Evolutionary conservation across 495 filamentous ascomycete genomes (phyloP).

Genomic region (Xylaria grammica): DNA sequence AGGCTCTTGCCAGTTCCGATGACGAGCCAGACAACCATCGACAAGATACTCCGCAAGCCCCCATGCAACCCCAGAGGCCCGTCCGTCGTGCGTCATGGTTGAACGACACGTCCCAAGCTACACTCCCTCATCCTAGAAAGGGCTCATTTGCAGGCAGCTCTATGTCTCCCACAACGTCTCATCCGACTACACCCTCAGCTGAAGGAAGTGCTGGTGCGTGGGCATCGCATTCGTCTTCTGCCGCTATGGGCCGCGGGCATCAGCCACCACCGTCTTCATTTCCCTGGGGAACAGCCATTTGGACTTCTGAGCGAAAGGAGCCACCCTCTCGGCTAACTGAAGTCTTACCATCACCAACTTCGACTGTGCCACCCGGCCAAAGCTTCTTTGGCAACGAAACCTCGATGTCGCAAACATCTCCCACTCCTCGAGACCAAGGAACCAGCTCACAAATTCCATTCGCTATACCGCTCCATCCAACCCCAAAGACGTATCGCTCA

Average conservation of each 20-base stretch:
- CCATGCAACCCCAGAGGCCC: conserved; percentile 54
- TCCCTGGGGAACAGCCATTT: conserved; percentile 77
- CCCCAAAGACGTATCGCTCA: conserved; percentile 89
- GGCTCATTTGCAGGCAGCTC: conserved; percentile 68
- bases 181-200: conserved; percentile 72
- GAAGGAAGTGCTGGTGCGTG: conserved; percentile 63
- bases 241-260: conserved; percentile 63
- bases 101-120: conserved; percentile 60
- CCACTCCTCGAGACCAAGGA: conserved; percentile 47
- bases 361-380: conserved; percentile 57
- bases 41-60: conserved; percentile 50
- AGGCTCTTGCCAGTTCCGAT: conserved; percentile 90
- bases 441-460: conserved; percentile 77
- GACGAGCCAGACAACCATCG: conserved; percentile 73
- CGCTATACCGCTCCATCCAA: conserved; percentile 87
- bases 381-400: conserved; percentile 52
- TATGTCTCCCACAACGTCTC: conserved; percentile 76
- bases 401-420: conserved; percentile 47
- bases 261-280: conserved; percentile 61
- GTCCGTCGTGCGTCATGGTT: conserved; percentile 65
- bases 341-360: conserved; percentile 77
- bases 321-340: conserved; percentile 75
- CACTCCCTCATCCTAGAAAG: conserved; percentile 52
- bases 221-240: conserved; percentile 57
- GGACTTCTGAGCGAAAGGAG: conserved; percentile 79